Evolutionary conservation across 345 rosid species (phyloP).

Genomic region (Erucastrum elatum): DNA sequence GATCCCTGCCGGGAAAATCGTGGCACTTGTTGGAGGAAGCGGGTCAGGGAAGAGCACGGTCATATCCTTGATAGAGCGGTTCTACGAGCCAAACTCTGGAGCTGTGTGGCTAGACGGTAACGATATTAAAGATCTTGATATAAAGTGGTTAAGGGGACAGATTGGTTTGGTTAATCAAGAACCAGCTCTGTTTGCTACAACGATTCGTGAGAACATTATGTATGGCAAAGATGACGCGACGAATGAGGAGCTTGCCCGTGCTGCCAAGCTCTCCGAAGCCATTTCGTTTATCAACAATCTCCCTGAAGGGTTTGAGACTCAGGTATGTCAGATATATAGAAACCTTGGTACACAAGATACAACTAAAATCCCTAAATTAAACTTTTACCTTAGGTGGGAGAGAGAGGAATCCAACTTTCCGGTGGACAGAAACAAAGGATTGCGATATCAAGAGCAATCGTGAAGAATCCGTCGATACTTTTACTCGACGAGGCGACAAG

Average conservation of each 20-base stretch:
- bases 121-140: constrained; percentile 60
- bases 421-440: constrained; percentile 98
- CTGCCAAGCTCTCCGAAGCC: constrained; percentile 91
- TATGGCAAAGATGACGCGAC: constrained; percentile 89
- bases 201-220: constrained; percentile 79
- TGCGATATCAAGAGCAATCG: constrained; percentile 85
- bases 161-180: constrained; percentile 95
- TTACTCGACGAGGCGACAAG: constrained; percentile 97
- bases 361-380: not conserved
- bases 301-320: constrained; percentile 91
- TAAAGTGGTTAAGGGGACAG: constrained; percentile 84
- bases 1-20: constrained; percentile 80
- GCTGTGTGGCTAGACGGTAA: constrained; percentile 64
- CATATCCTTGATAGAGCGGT: constrained; percentile 87
- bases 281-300: constrained; percentile 78
- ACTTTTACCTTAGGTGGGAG: constrained; percentile 63
- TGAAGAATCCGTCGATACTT: constrained; percentile 86
- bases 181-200: constrained; percentile 87
- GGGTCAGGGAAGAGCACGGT: constrained; percentile 97
- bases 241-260: constrained; percentile 60
- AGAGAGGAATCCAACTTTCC: constrained; percentile 86
- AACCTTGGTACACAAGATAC: not conserved
- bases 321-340: constrained; percentile 45
- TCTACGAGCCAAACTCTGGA: constrained; percentile 82
- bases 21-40: constrained; percentile 95